Base-by-base conservation (phyloP, 768 basidiomycete genomes). In the Gloeostereum incarnatum region DNA sequence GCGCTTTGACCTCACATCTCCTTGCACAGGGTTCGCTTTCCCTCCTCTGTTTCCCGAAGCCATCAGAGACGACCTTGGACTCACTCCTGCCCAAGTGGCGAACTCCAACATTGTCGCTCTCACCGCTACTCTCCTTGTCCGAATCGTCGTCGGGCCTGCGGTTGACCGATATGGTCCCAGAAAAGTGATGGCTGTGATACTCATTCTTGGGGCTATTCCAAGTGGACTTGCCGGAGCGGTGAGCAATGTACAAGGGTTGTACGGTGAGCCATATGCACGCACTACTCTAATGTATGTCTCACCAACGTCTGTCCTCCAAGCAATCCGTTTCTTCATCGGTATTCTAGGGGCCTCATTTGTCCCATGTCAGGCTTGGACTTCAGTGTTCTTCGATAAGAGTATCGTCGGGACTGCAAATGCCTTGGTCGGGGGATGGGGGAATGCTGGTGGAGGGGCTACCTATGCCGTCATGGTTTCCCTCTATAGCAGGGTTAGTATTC, bases 331-430 rank as follows among this genome's bases (percentile, higher is more conserved):
- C 50, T 75, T 78, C 50, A 74, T 77, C 34, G 73, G 75, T 8
- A 70, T 78, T 31, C 60, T 77, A 2, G 78, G 78, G 5, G 77
- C 58, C 0, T 72, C 74, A 1, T 79, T 81, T 41, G 73, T 80
- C 1, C 66, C 76, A 3, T 76, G 74, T 43, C 69, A 76, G 38
- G 68, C 69, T 3, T 76, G 78, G 73, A 75, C 75, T 6, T 74
- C 78, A 0, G 57, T 56, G 3, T 78, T 79, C 54, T 80, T 73
- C 50, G 73, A 77, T 51, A 75, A 68, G 39, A 58, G 52, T 23
- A 49, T 55, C 16, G 57, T 62, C 11, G 63, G 61, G 5, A 55
- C 54, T 18, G 71, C 75, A 0, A 78, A 76, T 46, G 74, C 72
- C 0, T 49, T 80, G 1, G 69, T 67, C 4, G 75, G 59, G 5